Conservation (phyloP, 768 basidiomycete species). For the Boletus fagicola region DNA sequence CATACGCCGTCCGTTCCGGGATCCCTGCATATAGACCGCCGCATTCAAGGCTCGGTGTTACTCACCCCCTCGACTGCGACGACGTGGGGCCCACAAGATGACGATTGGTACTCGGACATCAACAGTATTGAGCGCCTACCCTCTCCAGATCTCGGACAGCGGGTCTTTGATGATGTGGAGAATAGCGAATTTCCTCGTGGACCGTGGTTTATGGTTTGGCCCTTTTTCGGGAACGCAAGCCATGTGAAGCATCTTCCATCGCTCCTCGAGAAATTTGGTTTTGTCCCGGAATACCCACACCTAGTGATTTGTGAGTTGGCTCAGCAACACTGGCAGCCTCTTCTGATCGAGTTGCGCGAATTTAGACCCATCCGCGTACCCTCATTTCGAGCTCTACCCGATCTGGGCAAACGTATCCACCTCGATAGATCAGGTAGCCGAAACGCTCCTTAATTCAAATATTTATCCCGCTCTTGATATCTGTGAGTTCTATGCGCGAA, state of each 20-base stretch:
- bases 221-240: slow-evolving; percentile 1
- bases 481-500: slow-evolving; percentile 11
- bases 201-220: slow-evolving; percentile 16
- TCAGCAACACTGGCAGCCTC: background rate
- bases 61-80: slow-evolving; percentile 45
- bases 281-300: slow-evolving; percentile 22
- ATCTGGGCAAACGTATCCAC: background rate
- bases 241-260: background rate
- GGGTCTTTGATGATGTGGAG: slow-evolving; percentile 56
- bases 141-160: slow-evolving; percentile 58
- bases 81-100: slow-evolving; percentile 55
- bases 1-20: slow-evolving; percentile 39
- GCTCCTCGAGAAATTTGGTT: background rate
- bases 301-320: slow-evolving; percentile 30
- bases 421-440: background rate
- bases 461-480: slow-evolving; percentile 28
- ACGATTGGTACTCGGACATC: slow-evolving; percentile 36
- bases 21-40: slow-evolving; percentile 58
- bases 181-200: slow-evolving; percentile 26
- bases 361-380: slow-evolving; percentile 26
- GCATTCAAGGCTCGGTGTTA: slow-evolving; percentile 54
- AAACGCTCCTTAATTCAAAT: background rate
- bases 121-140: slow-evolving; percentile 40
- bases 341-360: slow-evolving; percentile 4
- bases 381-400: slow-evolving; percentile 37